Evolutionary conservation across 176 grass and related monocot species (phyloP).

Genomic region (Triticum dicoccoides): DNA sequence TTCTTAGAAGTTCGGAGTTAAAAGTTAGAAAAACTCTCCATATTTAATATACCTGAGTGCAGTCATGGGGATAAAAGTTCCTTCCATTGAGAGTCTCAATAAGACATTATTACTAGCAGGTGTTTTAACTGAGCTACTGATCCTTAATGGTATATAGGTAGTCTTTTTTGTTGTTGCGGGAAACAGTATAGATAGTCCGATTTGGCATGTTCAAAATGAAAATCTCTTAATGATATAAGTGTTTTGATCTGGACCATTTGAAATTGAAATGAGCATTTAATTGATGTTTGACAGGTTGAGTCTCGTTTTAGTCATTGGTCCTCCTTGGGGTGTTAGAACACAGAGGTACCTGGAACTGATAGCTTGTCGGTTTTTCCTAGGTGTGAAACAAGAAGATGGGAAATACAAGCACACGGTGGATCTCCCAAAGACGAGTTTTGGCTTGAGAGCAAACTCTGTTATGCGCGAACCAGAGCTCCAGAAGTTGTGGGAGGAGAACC

Average conservation of each 20-base stretch:
- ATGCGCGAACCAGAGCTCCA: conserved; percentile 86
- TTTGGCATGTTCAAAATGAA: not conserved
- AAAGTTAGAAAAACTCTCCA: not conserved
- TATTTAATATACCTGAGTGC: not conserved
- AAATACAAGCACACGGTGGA: conserved; percentile 93
- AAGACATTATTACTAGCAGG: not conserved
- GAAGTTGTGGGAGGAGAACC: conserved; percentile 93
- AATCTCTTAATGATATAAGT: not conserved
- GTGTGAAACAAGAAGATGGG: conserved; percentile 73
- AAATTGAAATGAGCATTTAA: not conserved
- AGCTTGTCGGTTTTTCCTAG: conserved; percentile 35
- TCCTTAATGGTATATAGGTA: not conserved
- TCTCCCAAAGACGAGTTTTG: conserved; percentile 85
- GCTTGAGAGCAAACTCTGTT: conserved; percentile 85
- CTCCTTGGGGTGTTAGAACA: not conserved
- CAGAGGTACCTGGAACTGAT: not conserved
- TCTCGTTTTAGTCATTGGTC: not conserved
- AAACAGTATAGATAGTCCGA: not conserved
- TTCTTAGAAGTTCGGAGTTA: not conserved
- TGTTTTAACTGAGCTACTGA: not conserved
- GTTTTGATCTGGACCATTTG: not conserved
- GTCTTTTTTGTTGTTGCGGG: not conserved
- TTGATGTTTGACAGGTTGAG: not conserved
- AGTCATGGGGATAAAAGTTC: not conserved
- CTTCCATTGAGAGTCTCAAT: not conserved